Evolutionary conservation across 139 green algal species (phyloP).

Genomic region (Chlorella vulgaris): DNA sequence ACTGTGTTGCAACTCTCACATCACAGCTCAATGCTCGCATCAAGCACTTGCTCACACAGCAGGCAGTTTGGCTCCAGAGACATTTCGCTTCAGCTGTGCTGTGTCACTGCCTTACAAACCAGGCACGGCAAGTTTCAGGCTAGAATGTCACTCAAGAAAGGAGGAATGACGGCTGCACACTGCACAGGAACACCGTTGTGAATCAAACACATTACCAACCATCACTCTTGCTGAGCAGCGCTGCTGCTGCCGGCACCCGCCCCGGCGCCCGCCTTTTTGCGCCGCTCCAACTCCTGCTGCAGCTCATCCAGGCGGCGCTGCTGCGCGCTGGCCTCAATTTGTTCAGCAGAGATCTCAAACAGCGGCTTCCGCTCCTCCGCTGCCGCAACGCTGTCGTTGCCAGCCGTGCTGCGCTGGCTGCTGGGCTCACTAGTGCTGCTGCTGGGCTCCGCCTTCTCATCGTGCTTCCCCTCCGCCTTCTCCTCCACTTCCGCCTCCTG

Average conservation of each 20-base stretch:
- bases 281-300: not conserved
- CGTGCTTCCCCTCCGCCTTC: constrained; percentile 6
- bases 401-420: not conserved
- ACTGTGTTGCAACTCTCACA: too few relatives aligned
- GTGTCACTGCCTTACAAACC: too few relatives aligned
- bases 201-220: too few relatives aligned
- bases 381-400: too few relatives aligned
- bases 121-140: too few relatives aligned
- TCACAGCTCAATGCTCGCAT: too few relatives aligned
- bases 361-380: constrained; percentile 28
- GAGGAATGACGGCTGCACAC: not conserved
- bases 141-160: too few relatives aligned
- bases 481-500: not conserved
- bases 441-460: constrained; percentile 8
- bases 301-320: constrained; percentile 5
- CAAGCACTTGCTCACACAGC: too few relatives aligned
- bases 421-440: not conserved
- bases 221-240: too few relatives aligned
- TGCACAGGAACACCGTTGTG: not conserved
- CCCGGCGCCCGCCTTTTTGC: not conserved
- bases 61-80: too few relatives aligned
- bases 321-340: constrained; percentile 41
- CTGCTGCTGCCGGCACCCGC: not conserved
- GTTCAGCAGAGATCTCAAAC: constrained; percentile 41
- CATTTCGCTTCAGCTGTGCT: too few relatives aligned